phyloP scores from a whole-genome alignment of 2,329 filamentous ascomycete species.

The Thielaviopsis euricoi region DNA sequence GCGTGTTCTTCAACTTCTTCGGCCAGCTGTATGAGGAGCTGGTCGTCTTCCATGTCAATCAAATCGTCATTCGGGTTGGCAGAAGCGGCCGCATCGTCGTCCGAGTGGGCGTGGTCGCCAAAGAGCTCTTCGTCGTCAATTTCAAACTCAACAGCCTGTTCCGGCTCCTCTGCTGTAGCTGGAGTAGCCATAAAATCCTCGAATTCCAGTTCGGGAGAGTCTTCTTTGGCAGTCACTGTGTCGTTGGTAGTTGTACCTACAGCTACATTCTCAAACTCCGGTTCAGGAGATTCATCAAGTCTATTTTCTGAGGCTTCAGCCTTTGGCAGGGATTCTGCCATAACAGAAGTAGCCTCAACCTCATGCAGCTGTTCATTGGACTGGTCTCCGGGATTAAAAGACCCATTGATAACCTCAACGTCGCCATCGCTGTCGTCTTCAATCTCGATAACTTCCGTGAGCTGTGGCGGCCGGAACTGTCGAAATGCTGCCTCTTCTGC shows the following conservation, averaged over 20 bases:
- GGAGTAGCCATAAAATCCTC: constrained; percentile 23
- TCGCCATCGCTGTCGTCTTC: constrained; percentile 39
- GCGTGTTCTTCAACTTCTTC: constrained; percentile 88
- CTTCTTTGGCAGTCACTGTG: neutral
- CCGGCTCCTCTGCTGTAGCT: constrained; percentile 12
- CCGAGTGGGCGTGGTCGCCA: constrained; percentile 20
- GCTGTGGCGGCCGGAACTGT: constrained; percentile 18
- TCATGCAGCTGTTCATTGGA: too few species aligned
- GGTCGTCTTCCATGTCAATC: constrained; percentile 83
- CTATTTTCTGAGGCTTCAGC: neutral
- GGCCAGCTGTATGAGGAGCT: constrained; percentile 70
- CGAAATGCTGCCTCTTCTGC: constrained; percentile 28
- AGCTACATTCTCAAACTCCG: constrained; percentile 5
- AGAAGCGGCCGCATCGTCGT: constrained; percentile 15
- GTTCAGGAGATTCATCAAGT: constrained; percentile 1
- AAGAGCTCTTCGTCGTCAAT: constrained; percentile 25
- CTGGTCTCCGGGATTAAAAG: too few species aligned
- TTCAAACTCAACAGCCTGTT: neutral
- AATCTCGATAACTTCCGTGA: constrained; percentile 42
- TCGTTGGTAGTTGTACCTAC: neutral
- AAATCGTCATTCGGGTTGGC: constrained; percentile 53
- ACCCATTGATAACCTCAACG: constrained; percentile 36
- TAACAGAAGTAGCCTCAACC: neutral
- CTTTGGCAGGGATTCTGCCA: neutral
- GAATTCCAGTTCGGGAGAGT: constrained; percentile 19